Base-by-base conservation (phyloP, 2,329 filamentous ascomycete species). In the Penicillium thymicola region DNA sequence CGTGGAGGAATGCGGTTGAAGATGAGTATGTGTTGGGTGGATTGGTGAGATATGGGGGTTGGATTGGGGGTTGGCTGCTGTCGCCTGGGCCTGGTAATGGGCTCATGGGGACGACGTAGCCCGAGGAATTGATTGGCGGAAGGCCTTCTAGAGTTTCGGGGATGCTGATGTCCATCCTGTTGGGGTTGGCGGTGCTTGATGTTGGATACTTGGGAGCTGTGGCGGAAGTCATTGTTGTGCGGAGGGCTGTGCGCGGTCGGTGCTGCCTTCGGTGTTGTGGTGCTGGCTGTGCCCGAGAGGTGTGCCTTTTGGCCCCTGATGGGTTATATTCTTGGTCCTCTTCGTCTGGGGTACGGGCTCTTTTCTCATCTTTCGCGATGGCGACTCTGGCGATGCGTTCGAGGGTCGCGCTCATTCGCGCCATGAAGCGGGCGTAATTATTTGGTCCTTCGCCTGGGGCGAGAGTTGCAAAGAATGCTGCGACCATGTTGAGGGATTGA, bases 381-480 rank as follows among this genome's bases (percentile, higher is more conserved):
- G 95, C 90, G 1, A 89, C 83, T 66, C 87, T 89, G 45, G 91
- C 92, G 62, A 97, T 95, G 47, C 93, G 87, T 72, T 96, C 92
- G 67, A 97, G 96, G 67, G 96, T 92, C 23, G 89, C 84, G 74
- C 91, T 96, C 21, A 97, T 89, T 25, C 86, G 88, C 11, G 96
- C 82, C 90, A 97, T 97, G 58, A 93, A 89, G 64, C 90, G 89
- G 1, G 96, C 90, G 64, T 90, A 90, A 46, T 90, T 89, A 51
- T 89, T 91, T 60, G 90, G 87, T 52, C 90, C 89, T 65, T 96
- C 92, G 48, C 62, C 61, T 3, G 88, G 84, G n/a, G 88, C 86
- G 4, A 97, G 82, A 73, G 90, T 92, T 16, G 89, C 89, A 42
- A 97, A 78, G 74, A 97, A 97, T 11, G 85, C 90, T 43, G 96